A percentile compares a stretch with the other conserved stretches of the same genome.
Conservation (phyloP, 176 grass and related monocot species). For the Pharus latifolius region DNA sequence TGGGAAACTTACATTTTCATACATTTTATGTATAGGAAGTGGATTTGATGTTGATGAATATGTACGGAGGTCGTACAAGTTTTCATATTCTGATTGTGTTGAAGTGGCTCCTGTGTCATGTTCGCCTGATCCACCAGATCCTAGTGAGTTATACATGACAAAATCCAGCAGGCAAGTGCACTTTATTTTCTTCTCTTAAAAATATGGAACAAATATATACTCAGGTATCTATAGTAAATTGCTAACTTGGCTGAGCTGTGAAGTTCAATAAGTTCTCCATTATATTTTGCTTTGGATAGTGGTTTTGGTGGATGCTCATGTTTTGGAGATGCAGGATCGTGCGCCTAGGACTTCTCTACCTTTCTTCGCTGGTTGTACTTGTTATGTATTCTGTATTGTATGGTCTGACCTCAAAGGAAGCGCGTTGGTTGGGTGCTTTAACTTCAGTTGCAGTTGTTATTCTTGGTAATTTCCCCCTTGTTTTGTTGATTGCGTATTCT, state of each 20-base stretch:
- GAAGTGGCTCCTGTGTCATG: conserved; percentile 91
- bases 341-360: conserved; percentile 80
- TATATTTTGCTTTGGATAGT: conserved; percentile 14
- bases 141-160: conserved; percentile 88
- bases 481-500: background rate
- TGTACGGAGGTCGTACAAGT: conserved; percentile 81
- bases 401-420: conserved; percentile 89
- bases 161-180: conserved; percentile 76
- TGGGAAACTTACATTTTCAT: conserved; percentile 1
- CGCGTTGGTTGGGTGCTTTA: conserved; percentile 76
- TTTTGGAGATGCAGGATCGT: conserved; percentile 51
- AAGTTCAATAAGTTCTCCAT: background rate
- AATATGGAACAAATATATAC: background rate
- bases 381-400: conserved; percentile 84
- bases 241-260: background rate
- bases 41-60: conserved; percentile 99
- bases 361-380: conserved; percentile 71
- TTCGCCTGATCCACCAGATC: conserved; percentile 83
- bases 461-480: conserved; percentile 67
- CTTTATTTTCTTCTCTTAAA: background rate
- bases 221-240: background rate
- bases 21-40: conserved; percentile 46
- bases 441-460: conserved; percentile 88
- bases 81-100: conserved; percentile 98
- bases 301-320: conserved; percentile 13